phyloP scores from a whole-genome alignment of 805 yeast genomes.

The Hanseniaspora meyeri region DNA sequence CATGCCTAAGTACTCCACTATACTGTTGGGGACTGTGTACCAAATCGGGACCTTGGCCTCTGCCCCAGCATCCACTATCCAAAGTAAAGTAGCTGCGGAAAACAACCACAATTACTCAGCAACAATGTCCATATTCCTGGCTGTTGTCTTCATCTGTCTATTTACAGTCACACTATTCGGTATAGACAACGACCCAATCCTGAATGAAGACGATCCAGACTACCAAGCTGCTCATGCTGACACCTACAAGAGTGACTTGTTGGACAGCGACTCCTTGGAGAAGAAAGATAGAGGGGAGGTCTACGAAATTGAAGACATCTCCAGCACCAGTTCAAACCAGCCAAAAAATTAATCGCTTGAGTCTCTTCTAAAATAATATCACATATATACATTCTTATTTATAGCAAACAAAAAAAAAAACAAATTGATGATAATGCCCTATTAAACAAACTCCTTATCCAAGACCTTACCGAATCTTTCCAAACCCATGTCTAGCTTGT shows the following conservation, averaged over 20 bases:
- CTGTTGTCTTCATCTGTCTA: conserved; percentile 46
- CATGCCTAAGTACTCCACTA: conserved; percentile 37
- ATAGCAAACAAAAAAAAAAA: too few species aligned
- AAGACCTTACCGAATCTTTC: conserved; percentile 58
- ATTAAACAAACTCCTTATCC: conserved; percentile 36
- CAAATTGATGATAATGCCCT: too few species aligned
- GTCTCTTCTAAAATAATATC: not conserved
- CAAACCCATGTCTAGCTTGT: conserved; percentile 46
- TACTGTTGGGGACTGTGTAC: conserved; percentile 51
- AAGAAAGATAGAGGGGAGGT: not conserved
- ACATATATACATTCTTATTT: too few species aligned
- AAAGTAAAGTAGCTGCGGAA: conserved; percentile 46
- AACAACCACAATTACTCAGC: conserved; percentile 40
- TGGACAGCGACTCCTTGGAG: not conserved
- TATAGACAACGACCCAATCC: conserved; percentile 37
- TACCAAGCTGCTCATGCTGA: not conserved
- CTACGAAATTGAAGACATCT: not conserved
- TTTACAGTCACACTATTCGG: conserved; percentile 42
- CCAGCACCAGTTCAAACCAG: not conserved
- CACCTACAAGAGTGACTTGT: not conserved
- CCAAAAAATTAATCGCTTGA: not conserved
- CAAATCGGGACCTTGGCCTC: conserved; percentile 59
- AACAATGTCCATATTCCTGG: conserved; percentile 57
- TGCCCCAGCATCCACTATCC: conserved; percentile 56
- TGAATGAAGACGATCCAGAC: conserved; percentile 4